These are phyloP conservation scores for Solanum aculeatissimum DNA, from an alignment of 305 asterid genomes.

Conservation along the genomic window DNA sequence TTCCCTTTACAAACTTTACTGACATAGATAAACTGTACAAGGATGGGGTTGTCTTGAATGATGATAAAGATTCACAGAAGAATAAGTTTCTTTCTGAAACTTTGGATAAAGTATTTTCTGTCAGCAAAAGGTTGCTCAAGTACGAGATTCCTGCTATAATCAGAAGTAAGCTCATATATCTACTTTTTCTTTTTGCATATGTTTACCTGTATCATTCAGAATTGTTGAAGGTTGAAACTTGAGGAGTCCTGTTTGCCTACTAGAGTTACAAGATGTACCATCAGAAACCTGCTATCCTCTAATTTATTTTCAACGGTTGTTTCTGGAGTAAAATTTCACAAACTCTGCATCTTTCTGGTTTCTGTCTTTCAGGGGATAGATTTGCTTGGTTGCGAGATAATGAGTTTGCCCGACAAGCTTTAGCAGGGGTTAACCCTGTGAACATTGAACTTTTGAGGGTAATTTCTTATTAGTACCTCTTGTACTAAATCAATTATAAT, in stretches of 20 bases:
- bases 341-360: not conserved
- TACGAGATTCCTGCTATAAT: constrained; percentile 64
- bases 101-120: constrained; percentile 32
- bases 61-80: constrained; percentile 17
- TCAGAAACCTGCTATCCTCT: not conserved
- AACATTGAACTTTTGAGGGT: constrained; percentile 39
- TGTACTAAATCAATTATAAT: not conserved
- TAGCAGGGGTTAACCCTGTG: constrained; percentile 89
- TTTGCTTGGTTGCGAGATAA: constrained; percentile 81
- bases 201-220: not conserved
- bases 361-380: not conserved
- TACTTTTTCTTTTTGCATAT: not conserved
- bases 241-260: not conserved
- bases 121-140: constrained; percentile 63
- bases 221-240: not conserved
- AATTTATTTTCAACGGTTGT: not conserved
- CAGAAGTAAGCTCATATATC: constrained; percentile 26
- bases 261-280: not conserved
- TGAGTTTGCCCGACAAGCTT: constrained; percentile 76
- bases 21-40: constrained; percentile 71
- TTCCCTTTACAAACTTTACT: constrained; percentile 62
- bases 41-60: constrained; percentile 42
- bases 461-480: not conserved
- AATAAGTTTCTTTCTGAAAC: not conserved
- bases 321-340: not conserved